phyloP scores from a whole-genome alignment of 805 yeast species.

The Starmerella powellii region DNA sequence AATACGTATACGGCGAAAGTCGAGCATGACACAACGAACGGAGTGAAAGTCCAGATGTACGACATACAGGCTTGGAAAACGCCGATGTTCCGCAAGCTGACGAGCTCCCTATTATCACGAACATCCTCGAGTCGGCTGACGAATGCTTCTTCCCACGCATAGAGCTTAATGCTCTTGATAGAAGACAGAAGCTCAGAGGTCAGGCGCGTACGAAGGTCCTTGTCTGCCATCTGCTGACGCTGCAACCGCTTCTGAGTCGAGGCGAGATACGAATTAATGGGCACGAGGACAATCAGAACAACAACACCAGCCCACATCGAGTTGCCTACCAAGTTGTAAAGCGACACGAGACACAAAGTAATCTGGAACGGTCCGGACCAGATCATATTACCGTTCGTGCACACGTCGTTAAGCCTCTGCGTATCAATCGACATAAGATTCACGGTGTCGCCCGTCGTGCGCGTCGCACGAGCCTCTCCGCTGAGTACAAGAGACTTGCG shows the following conservation, averaged over 20 bases:
- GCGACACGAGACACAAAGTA: constrained; percentile 55
- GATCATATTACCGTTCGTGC: constrained; percentile 62
- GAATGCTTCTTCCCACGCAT: constrained; percentile 92
- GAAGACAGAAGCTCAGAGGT: constrained; percentile 78
- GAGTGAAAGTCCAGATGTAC: constrained; percentile 78
- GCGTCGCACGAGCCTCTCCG: constrained; percentile 46
- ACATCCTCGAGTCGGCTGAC: constrained; percentile 60
- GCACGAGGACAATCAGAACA: constrained; percentile 65
- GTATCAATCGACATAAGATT: constrained; percentile 91
- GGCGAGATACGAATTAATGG: constrained; percentile 61
- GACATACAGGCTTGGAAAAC: constrained; percentile 75
- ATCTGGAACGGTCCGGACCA: constrained; percentile 95
- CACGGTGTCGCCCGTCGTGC: constrained; percentile 85
- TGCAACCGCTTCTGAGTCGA: constrained; percentile 51
- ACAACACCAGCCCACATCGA: constrained; percentile 92
- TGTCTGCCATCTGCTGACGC: constrained; percentile 69
- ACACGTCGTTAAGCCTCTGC: constrained; percentile 72
- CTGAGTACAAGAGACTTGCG: constrained; percentile 61
- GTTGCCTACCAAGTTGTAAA: constrained; percentile 63
- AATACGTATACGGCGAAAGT: constrained; percentile 75
- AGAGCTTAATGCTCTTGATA: constrained; percentile 80
- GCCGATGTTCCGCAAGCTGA: constrained; percentile 60
- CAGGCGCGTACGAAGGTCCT: constrained; percentile 83
- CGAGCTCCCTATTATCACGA: constrained; percentile 77
- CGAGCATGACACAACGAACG: constrained; percentile 76